These are phyloP conservation scores for Pyrenula aspistea DNA, from an alignment of 495 filamentous ascomycete species.

Conservation along the genomic window DNA sequence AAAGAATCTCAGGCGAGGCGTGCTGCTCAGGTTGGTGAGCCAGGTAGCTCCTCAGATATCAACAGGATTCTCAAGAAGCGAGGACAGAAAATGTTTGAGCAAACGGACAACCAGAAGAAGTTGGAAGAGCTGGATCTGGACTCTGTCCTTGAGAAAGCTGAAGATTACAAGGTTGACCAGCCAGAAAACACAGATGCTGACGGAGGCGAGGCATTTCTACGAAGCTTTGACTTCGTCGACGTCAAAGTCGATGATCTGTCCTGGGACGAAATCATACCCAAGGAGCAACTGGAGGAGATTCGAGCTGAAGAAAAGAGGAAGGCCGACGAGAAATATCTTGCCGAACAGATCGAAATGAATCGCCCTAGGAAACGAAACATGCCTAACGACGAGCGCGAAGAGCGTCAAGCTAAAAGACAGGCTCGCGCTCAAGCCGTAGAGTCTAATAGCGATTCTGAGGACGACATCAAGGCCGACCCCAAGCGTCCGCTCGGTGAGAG, in stretches of 20 bases:
- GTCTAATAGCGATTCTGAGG: conserved; percentile 43
- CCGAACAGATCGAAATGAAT: conserved; percentile 71
- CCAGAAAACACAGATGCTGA: conserved; percentile 84
- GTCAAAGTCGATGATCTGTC: conserved; percentile 87
- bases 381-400: conserved; percentile 60
- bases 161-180: conserved; percentile 88
- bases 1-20: conserved; percentile 53
- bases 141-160: conserved; percentile 86
- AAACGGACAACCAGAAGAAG: conserved; percentile 88
- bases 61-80: conserved; percentile 85
- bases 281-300: conserved; percentile 76
- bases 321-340: conserved; percentile 71
- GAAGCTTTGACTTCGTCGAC: conserved; percentile 76
- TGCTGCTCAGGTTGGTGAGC: conserved; percentile 44
- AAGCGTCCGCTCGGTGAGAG: conserved; percentile 77
- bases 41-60: conserved; percentile 79
- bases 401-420: conserved; percentile 85
- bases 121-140: conserved; percentile 98
- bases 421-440: conserved; percentile 62
- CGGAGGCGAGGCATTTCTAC: conserved; percentile 85
- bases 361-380: conserved; percentile 73
- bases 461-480: conserved; percentile 59
- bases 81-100: conserved; percentile 95
- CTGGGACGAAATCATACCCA: conserved; percentile 98
- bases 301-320: conserved; percentile 80